These are phyloP conservation scores for Triadica sebifera DNA, from an alignment of 345 rosid species.

Conservation along the genomic window DNA sequence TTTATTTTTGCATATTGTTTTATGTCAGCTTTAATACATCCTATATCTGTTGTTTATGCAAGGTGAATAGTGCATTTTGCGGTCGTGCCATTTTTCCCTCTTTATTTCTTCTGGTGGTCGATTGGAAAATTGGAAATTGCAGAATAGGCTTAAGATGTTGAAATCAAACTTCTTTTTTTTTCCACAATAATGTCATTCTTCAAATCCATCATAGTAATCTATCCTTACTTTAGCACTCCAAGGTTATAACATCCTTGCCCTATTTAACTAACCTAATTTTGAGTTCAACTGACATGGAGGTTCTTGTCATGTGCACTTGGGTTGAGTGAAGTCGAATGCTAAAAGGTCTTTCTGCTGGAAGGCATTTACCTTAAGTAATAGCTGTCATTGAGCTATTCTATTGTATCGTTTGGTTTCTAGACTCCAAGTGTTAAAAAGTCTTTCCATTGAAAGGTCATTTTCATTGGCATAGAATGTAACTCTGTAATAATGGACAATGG, in stretches of 20 bases:
- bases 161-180: neutral
- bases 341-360: neutral
- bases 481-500: neutral
- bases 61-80: neutral
- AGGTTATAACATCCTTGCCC: neutral
- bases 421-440: neutral
- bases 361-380: neutral
- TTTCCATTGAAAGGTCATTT: neutral
- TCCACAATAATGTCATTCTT: neutral
- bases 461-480: too few relatives aligned
- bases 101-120: neutral
- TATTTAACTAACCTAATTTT: neutral
- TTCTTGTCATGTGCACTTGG: neutral
- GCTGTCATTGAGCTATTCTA: neutral
- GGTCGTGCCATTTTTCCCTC: neutral
- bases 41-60: neutral
- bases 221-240: neutral
- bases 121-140: neutral
- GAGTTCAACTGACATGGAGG: neutral
- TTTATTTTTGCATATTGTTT: too few relatives aligned
- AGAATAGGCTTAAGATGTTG: neutral
- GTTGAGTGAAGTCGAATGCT: neutral
- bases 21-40: neutral
- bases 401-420: neutral
- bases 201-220: neutral